Evolutionary conservation across 1,139 yeast genomes (phyloP).

Genomic region (Suhomyces taliae): DNA sequence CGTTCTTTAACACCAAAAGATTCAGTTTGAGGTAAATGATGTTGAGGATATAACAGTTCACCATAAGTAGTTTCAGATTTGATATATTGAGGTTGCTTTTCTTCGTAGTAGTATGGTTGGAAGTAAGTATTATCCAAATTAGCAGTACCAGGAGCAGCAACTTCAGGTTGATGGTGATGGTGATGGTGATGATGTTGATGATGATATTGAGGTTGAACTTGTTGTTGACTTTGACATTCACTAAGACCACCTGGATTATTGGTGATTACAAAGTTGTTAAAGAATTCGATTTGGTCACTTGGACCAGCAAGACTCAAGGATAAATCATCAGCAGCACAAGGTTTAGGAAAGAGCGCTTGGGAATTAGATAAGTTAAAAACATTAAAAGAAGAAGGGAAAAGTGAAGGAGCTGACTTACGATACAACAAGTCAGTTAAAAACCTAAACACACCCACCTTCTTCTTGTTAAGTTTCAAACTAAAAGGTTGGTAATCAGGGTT

Average conservation of each 20-base stretch:
- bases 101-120: slow-evolving; percentile 1
- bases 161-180: not conserved
- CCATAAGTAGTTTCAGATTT: not conserved
- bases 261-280: slow-evolving; percentile 12
- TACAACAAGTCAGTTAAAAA: slow-evolving; percentile 16
- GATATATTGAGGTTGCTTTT: slow-evolving; percentile 6
- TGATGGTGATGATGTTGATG: not conserved
- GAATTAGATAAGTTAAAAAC: slow-evolving; percentile 12
- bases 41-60: not conserved
- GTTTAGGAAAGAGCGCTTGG: slow-evolving; percentile 12
- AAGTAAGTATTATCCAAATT: not conserved
- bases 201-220: not conserved
- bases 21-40: not conserved
- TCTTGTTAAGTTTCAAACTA: not conserved
- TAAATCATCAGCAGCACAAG: slow-evolving; percentile 20
- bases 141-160: not conserved
- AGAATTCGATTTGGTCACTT: slow-evolving; percentile 19
- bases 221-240: not conserved
- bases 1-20: not conserved
- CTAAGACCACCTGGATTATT: slow-evolving; percentile 3
- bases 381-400: slow-evolving; percentile 13
- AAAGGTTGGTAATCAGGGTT: not conserved
- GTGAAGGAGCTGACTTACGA: slow-evolving; percentile 4
- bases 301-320: slow-evolving; percentile 15
- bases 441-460: slow-evolving; percentile 14